A percentile compares a stretch with the other conserved stretches of the same genome.
phyloP scores from a whole-genome alignment of 2,329 filamentous ascomycete species.

The Pseudonectria foliicola region DNA sequence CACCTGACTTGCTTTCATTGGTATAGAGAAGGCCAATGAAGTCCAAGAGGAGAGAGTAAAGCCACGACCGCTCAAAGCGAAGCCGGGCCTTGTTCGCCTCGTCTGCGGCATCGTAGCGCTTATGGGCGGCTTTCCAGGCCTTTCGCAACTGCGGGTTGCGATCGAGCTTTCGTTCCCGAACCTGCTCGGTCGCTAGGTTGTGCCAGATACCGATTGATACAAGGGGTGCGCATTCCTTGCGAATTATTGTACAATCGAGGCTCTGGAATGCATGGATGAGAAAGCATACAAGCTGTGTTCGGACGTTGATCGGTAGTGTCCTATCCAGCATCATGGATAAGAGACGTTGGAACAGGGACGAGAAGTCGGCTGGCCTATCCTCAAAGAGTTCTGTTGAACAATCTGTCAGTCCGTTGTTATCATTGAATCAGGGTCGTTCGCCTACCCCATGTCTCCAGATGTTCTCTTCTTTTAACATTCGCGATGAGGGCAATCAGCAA shows the following conservation, averaged over 20 bases:
- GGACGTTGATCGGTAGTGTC: conserved; percentile 57
- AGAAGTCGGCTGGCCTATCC: conserved; percentile 73
- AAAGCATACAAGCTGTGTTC: conserved; percentile 81
- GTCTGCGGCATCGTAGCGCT: conserved; percentile 82
- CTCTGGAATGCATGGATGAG: conserved; percentile 91
- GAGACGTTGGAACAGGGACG: conserved; percentile 79
- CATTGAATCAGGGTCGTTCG: not conserved
- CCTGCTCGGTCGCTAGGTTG: conserved; percentile 71
- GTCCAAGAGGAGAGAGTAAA: conserved; percentile 78
- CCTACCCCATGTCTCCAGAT: conserved; percentile 79
- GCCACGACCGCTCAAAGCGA: conserved; percentile 88
- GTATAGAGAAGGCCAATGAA: conserved; percentile 70
- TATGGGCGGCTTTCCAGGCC: conserved; percentile 80
- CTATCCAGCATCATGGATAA: conserved; percentile 77
- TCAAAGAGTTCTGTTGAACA: conserved; percentile 59
- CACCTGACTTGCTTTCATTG: conserved; percentile 40
- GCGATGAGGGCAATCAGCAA: conserved; percentile 78
- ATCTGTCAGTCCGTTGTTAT: conserved; percentile 1
- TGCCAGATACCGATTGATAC: conserved; percentile 97
- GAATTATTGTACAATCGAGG: conserved; percentile 77
- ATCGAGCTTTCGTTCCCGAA: conserved; percentile 66
- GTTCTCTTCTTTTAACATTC: conserved; percentile 83
- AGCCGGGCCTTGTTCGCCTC: conserved; percentile 69
- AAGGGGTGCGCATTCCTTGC: conserved; percentile 92
- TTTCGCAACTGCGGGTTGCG: conserved; percentile 72